Base-by-base conservation (phyloP, 208 protist genomes). In the Leishmania aethiopica region DNA sequence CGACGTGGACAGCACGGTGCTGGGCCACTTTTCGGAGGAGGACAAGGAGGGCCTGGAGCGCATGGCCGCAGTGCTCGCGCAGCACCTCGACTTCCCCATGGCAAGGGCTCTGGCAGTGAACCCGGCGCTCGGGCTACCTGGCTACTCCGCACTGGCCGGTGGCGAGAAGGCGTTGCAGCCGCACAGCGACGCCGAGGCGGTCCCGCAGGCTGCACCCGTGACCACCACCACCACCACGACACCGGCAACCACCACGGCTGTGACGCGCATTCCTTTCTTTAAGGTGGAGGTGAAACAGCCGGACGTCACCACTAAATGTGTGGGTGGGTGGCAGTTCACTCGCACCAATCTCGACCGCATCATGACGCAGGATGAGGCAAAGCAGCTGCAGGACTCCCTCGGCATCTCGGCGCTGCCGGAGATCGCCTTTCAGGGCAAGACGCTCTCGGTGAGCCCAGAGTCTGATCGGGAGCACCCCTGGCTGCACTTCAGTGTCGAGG, bases 1-100 rank as follows among this genome's bases (percentile, higher is more conserved):
- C 71, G 94, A 98, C 86, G 89, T 96, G 49, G 95, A 97, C 82
- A 96, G 93, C 86, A 93, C 85, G 10, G 82, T 77, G 35, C 59
- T 84, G 19, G 77, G 76, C 15, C 86, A 91, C 78, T 98, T 98
- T 84, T 86, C 91, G 49, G 87, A 86, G n/a, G 91, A 89, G 73
- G 93, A 97, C 77, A 85, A 75, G 45, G 59, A 71, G 17, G 93
- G 91, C 2, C 80, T 97, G 32, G 82, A 95, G 84, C 83, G 82
- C 32, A 60, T 97, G 13, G 91, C 94, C 4, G 77, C 75, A 1
- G 85, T 97, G 75, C 83, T 97, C 11, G 77, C 81, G 47, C 53
- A 86, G 69, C 84, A 92, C 72, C 71, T 96, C 3, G 86, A 91
- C 35, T 96, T 97, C 75, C 91, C 94, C 28, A 89, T 94, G 85